These are phyloP conservation scores for Tagetes patula DNA, from an alignment of 129 eudicot species.

Conservation along the genomic window DNA sequence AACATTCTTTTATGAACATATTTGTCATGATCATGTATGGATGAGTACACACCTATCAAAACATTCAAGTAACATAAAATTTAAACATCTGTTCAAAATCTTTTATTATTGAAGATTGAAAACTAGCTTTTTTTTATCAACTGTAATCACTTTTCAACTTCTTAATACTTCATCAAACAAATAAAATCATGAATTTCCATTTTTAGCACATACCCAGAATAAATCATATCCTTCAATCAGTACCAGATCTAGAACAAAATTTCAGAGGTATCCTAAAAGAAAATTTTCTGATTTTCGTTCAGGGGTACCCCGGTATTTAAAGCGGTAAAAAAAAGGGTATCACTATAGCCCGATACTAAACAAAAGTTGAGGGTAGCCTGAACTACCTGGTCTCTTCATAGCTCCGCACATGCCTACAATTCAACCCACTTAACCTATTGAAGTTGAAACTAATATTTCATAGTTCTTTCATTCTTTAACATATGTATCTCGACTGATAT, in stretches of 20 bases:
- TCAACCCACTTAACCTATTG: neutral
- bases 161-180: neutral
- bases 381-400: too few relatives aligned
- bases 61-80: neutral
- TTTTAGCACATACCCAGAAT: neutral
- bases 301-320: too few relatives aligned
- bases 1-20: slow-evolving; percentile 48
- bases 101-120: neutral
- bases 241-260: too few relatives aligned
- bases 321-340: too few relatives aligned
- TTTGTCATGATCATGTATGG: slow-evolving; percentile 18
- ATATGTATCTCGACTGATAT: neutral
- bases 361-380: too few relatives aligned
- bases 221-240: neutral
- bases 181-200: neutral
- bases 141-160: neutral
- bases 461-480: neutral
- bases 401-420: neutral
- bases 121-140: neutral
- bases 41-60: slow-evolving; percentile 22
- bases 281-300: too few relatives aligned
- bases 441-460: neutral
- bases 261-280: too few relatives aligned
- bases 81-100: neutral
- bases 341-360: too few relatives aligned